Conservation (phyloP, 2,329 filamentous ascomycete species). For the Fusarium annulatum region DNA sequence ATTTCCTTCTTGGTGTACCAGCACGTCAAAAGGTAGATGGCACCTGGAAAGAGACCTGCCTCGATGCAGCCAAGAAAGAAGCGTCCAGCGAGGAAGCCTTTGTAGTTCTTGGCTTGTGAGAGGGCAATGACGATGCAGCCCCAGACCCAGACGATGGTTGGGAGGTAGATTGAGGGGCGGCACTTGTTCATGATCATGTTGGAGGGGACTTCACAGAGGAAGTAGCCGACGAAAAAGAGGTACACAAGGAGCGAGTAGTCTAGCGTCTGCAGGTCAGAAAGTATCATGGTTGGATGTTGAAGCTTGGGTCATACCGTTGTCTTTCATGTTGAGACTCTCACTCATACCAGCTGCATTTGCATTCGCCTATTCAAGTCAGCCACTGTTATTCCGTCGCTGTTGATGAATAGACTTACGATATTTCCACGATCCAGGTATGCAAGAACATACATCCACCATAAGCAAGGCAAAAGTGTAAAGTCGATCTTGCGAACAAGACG, state of each 20-base stretch:
- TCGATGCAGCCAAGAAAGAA: slow-evolving; percentile 63
- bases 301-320: background rate
- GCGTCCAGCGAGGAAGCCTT: slow-evolving; percentile 57
- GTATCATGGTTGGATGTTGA: background rate
- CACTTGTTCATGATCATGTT: slow-evolving; percentile 63
- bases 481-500: slow-evolving; percentile 58
- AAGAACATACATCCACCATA: slow-evolving; percentile 50
- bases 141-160: slow-evolving; percentile 62
- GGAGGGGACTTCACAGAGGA: slow-evolving; percentile 64
- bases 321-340: background rate
- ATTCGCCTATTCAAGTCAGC: background rate
- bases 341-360: slow-evolving; percentile 4
- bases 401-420: slow-evolving; percentile 35
- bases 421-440: slow-evolving; percentile 46
- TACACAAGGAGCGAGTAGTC: slow-evolving; percentile 2
- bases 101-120: slow-evolving; percentile 59
- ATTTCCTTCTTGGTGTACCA: slow-evolving; percentile 60
- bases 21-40: slow-evolving; percentile 63
- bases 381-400: no score
- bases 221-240: slow-evolving; percentile 63
- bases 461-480: slow-evolving; percentile 60
- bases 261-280: background rate
- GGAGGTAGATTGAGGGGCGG: slow-evolving; percentile 62
- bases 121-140: slow-evolving; percentile 56
- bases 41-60: slow-evolving; percentile 63